A percentile compares a stretch with the other conserved stretches of the same genome.
phyloP scores from a whole-genome alignment of 495 filamentous ascomycete genomes.

The Penicillium goetzii region DNA sequence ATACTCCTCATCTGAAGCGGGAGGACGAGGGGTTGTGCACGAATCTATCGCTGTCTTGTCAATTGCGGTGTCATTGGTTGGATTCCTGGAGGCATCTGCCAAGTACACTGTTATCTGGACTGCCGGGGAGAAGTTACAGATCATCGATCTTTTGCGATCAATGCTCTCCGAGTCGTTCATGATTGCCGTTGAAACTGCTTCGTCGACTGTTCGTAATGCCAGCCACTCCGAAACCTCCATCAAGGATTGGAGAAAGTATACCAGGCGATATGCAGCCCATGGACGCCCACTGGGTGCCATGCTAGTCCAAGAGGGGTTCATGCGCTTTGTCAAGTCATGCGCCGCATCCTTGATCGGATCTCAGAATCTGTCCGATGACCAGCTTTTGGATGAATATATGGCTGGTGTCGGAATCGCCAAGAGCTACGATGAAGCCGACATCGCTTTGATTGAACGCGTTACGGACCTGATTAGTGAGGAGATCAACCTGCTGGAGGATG shows the following conservation, averaged over 20 bases:
- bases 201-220: conserved; percentile 80
- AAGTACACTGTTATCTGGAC: conserved; percentile 79
- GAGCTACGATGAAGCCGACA: conserved; percentile 46
- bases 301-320: conserved; percentile 83
- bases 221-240: conserved; percentile 51
- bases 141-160: conserved; percentile 68
- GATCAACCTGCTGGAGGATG: conserved; percentile 84
- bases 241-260: conserved; percentile 79
- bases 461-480: conserved; percentile 77
- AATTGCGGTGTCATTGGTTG: conserved; percentile 78
- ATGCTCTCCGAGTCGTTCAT: conserved; percentile 83
- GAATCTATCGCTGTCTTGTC: conserved; percentile 71
- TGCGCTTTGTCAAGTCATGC: conserved; percentile 77
- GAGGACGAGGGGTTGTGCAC: conserved; percentile 56
- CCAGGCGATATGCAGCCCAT: conserved; percentile 76
- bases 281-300: conserved; percentile 89
- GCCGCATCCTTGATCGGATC: conserved; percentile 71
- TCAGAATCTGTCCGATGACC: conserved; percentile 58
- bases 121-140: conserved; percentile 64
- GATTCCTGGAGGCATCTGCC: conserved; percentile 82
- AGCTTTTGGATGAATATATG: conserved; percentile 80
- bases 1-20: conserved; percentile 49
- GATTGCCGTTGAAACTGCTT: conserved; percentile 79
- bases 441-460: conserved; percentile 64
- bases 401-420: conserved; percentile 51